A percentile compares a stretch with the other conserved stretches of the same genome.
These are phyloP conservation scores for Sedum album DNA, from an alignment of 164 flowering plant genomes.

Conservation along the genomic window DNA sequence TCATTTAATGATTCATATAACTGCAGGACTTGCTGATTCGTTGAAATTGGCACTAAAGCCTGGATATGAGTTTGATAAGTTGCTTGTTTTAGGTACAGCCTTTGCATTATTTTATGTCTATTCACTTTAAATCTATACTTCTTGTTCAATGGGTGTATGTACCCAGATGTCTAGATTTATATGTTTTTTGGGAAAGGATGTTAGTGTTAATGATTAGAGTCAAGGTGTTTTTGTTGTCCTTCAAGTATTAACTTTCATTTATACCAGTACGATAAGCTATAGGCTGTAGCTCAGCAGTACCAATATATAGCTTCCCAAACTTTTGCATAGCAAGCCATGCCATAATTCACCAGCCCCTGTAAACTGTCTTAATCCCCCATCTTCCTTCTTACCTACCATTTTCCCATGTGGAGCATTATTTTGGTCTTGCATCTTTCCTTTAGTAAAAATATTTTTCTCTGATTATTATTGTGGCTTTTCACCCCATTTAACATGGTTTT, in stretches of 20 bases:
- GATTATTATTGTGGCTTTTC: neutral
- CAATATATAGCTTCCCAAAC: neutral
- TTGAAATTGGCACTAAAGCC: conserved; percentile 68
- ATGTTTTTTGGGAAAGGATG: neutral
- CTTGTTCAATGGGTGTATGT: neutral
- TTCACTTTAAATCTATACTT: neutral
- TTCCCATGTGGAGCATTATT: no score
- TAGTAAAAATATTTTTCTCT: neutral
- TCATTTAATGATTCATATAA: conserved; percentile 10
- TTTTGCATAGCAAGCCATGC: no score
- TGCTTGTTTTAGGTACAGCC: conserved; percentile 68
- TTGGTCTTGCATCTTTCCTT: neutral
- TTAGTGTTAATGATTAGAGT: neutral
- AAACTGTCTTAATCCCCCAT: no score
- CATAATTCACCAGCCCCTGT: no score
- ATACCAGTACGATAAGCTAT: no score
- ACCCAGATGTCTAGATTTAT: neutral
- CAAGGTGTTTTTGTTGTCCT: no score
- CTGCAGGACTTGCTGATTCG: conserved; percentile 49
- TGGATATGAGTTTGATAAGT: conserved; percentile 68
- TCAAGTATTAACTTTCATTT: no score
- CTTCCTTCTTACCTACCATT: no score
- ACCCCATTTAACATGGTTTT: neutral
- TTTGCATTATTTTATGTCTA: neutral
- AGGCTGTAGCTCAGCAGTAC: no score